Conservation (phyloP, 306 rosid species). For the Glycine latifolia region DNA sequence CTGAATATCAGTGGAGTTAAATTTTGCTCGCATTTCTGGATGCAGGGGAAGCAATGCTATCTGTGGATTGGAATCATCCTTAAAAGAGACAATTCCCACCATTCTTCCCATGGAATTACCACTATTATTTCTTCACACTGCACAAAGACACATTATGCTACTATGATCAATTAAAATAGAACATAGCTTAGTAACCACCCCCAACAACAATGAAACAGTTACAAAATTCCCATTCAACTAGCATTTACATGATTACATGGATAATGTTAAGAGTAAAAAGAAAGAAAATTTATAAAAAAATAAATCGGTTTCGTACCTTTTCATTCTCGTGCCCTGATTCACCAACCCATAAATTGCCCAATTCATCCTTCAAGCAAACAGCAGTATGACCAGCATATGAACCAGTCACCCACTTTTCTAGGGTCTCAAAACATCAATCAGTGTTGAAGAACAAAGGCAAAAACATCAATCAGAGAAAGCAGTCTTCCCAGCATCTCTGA, state of each 20-base stretch:
- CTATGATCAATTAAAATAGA: slow-evolving; percentile 15
- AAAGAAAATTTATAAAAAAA: not conserved
- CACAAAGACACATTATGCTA: slow-evolving; percentile 21
- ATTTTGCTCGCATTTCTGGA: slow-evolving; percentile 69
- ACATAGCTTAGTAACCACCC: not conserved
- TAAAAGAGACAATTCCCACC: slow-evolving; percentile 84
- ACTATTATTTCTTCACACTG: slow-evolving; percentile 93
- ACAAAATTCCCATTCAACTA: not conserved
- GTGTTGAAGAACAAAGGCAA: no score
- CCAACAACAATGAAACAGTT: not conserved
- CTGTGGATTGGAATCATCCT: slow-evolving; percentile 85
- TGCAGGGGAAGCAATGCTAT: slow-evolving; percentile 88
- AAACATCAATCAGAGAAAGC: no score
- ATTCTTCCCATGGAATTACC: slow-evolving; percentile 88
- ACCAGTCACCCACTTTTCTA: slow-evolving; percentile 94
- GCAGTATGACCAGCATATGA: slow-evolving; percentile 95
- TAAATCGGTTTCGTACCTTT: slow-evolving; percentile 55
- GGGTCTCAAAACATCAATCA: slow-evolving; percentile 88
- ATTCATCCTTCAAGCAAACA: slow-evolving; percentile 88
- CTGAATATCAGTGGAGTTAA: slow-evolving; percentile 64
- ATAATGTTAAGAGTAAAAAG: not conserved
- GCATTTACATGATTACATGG: slow-evolving; percentile 1
- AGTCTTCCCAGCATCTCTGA: slow-evolving; percentile 71
- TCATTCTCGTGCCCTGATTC: slow-evolving; percentile 98
- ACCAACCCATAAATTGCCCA: slow-evolving; percentile 90